phyloP scores from a whole-genome alignment of 2,329 filamentous ascomycete genomes.

The Aspergillus sp. region DNA sequence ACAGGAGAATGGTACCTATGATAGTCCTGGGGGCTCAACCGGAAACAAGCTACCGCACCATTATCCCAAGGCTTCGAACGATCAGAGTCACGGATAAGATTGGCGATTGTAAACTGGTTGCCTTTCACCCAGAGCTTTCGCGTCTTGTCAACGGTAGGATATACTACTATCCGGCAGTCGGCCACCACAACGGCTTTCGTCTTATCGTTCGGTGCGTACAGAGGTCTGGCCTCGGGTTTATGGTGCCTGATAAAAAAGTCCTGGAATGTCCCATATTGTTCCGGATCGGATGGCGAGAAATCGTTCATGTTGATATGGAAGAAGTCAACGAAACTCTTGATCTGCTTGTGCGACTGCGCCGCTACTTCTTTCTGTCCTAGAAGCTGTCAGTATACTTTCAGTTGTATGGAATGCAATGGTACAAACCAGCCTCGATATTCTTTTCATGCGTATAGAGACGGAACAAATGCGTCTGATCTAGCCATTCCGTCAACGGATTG shows the following conservation, averaged over 20 bases:
- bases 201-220: constrained; percentile 18
- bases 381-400: not conserved
- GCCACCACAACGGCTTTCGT: constrained; percentile 26
- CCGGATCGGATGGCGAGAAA: constrained; percentile 31
- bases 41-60: constrained; percentile 36
- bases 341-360: constrained; percentile 26
- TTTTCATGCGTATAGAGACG: constrained; percentile 33
- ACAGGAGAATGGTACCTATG: constrained; percentile 43
- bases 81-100: constrained; percentile 31
- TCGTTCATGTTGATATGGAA: constrained; percentile 11
- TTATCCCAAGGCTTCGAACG: constrained; percentile 27
- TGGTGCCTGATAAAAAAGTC: constrained; percentile 36
- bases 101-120: constrained; percentile 36
- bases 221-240: constrained; percentile 29
- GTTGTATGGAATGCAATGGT: too few species aligned
- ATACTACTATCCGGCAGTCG: constrained; percentile 34
- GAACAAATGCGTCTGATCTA: constrained; percentile 33
- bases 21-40: constrained; percentile 41
- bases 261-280: constrained; percentile 30
- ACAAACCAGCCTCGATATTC: constrained; percentile 24
- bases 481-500: constrained; percentile 37
- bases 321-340: constrained; percentile 23
- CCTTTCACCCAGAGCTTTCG: constrained; percentile 40
- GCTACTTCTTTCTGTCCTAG: constrained; percentile 17
- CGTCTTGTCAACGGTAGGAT: constrained; percentile 26